Conservation (phyloP, 2,329 filamentous ascomycete genomes). For the Apiospora phragmitis region DNA sequence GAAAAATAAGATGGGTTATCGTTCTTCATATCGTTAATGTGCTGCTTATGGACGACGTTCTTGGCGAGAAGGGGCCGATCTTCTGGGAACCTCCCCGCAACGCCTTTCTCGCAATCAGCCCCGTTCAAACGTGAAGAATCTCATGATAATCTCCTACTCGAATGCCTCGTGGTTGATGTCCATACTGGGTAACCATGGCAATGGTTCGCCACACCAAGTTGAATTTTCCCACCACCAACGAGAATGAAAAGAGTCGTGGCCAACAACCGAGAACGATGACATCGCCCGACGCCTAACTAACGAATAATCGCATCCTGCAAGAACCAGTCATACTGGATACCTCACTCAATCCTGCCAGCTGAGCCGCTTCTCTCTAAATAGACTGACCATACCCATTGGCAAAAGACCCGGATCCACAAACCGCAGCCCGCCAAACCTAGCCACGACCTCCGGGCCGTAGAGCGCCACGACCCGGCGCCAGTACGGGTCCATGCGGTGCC, state of each 20-base stretch:
- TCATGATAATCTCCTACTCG: background rate
- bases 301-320: background rate
- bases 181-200: background rate
- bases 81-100: background rate
- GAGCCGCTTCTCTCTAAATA: conserved; percentile 44
- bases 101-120: background rate
- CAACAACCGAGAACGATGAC: background rate
- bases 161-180: background rate
- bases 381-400: conserved; percentile 48
- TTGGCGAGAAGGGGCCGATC: background rate
- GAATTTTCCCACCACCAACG: too few relatives aligned
- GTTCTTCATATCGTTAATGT: background rate
- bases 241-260: background rate
- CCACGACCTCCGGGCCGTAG: conserved; percentile 45
- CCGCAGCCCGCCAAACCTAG: conserved; percentile 44
- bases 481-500: conserved; percentile 38
- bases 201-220: background rate
- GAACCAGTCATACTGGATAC: background rate
- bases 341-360: conserved; percentile 39
- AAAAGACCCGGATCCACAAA: conserved; percentile 45
- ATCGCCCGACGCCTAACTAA: background rate
- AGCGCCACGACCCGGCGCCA: conserved; percentile 49
- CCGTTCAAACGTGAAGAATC: background rate
- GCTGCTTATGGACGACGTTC: background rate
- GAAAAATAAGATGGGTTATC: background rate